A percentile compares a stretch with the other conserved stretches of the same genome.
Evolutionary conservation across 1,139 yeast species (phyloP).

Genomic region (Keqinozyma sinolaborantium): DNA sequence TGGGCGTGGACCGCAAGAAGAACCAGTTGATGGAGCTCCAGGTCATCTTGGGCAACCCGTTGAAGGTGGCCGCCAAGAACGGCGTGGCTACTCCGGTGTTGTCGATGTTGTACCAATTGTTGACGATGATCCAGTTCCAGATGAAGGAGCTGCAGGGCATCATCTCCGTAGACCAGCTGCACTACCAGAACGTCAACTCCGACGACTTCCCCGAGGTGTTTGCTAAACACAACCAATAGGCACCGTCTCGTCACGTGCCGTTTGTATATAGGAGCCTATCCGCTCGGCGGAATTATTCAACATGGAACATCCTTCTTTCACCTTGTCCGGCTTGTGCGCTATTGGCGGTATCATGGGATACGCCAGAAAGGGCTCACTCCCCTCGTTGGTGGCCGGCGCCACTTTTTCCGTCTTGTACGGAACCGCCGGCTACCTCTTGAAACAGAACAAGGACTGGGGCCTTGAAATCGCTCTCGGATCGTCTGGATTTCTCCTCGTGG

Average conservation of each 20-base stretch:
- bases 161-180: slow-evolving; percentile 25
- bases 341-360: slow-evolving; percentile 75
- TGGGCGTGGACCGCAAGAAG: slow-evolving; percentile 29
- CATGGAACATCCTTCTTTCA: slow-evolving; percentile 77
- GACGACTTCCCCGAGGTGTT: slow-evolving; percentile 29
- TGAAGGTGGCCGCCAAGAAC: slow-evolving; percentile 8
- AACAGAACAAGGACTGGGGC: slow-evolving; percentile 74
- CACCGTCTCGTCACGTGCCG: not conserved
- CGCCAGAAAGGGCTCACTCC: slow-evolving; percentile 68
- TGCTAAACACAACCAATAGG: slow-evolving; percentile 7
- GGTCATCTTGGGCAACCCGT: slow-evolving; percentile 22
- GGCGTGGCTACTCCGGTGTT: slow-evolving; percentile 18
- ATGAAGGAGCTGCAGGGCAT: slow-evolving; percentile 9
- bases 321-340: slow-evolving; percentile 71
- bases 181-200: slow-evolving; percentile 23
- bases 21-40: slow-evolving; percentile 29
- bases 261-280: slow-evolving; percentile 1
- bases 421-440: slow-evolving; percentile 71
- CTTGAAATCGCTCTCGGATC: slow-evolving; percentile 76
- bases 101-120: slow-evolving; percentile 28
- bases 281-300: slow-evolving; percentile 1
- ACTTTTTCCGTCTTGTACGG: slow-evolving; percentile 70
- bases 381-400: slow-evolving; percentile 79
- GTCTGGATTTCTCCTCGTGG: slow-evolving; percentile 59
- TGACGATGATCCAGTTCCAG: slow-evolving; percentile 34